These are phyloP conservation scores for Leucocoprinus sp. DNA, from an alignment of 768 basidiomycete genomes.

Conservation along the genomic window DNA sequence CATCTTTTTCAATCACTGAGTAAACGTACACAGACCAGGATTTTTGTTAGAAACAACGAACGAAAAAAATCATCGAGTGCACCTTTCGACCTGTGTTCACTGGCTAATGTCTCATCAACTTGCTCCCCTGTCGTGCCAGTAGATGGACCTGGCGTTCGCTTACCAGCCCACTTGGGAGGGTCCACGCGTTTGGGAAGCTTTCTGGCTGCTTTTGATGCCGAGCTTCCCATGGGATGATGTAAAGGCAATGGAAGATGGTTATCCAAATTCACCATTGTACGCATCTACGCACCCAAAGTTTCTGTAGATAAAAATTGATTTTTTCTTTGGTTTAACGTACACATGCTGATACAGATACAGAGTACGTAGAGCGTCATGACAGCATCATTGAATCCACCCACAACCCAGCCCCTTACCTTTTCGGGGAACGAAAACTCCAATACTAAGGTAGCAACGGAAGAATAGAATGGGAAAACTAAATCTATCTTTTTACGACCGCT, in stretches of 20 bases:
- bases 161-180: conserved; percentile 41
- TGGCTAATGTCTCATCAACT: conserved; percentile 25
- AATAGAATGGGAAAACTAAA: conserved; percentile 21
- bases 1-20: conserved; percentile 54
- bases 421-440: conserved; percentile 15
- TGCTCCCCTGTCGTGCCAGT: conserved; percentile 9
- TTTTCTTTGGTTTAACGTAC: conserved; percentile 10
- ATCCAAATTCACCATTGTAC: too few species aligned
- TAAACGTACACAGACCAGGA: too few species aligned
- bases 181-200: conserved; percentile 42
- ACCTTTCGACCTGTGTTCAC: conserved; percentile 47
- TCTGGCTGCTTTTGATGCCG: conserved; percentile 52
- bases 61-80: not conserved
- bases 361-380: conserved; percentile 1
- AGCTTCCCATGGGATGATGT: conserved; percentile 43
- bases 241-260: too few species aligned
- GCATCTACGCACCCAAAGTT: not conserved
- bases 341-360: conserved; percentile 4
- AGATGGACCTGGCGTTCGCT: conserved; percentile 25
- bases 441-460: conserved; percentile 10
- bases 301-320: not conserved
- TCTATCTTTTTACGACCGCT: conserved; percentile 28
- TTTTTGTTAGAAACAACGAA: not conserved
- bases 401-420: conserved; percentile 3
- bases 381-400: conserved; percentile 7